Percentiles rank a stretch among this genome's conserved stretches.
Conservation (phyloP, 805 yeast species). For the Scheffersomyces coipomensis region DNA sequence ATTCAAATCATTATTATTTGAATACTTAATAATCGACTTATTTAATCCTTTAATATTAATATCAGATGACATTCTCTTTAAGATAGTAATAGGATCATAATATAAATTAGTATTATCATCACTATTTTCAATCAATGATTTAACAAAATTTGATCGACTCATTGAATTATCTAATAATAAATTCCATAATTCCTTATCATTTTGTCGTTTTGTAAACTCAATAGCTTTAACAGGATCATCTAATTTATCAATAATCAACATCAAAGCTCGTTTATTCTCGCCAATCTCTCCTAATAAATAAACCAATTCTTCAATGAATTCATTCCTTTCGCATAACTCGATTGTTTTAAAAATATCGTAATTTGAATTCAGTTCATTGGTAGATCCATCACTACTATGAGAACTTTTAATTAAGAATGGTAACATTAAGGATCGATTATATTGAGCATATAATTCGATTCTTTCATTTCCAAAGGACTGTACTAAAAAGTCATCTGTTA, state of each 20-base stretch:
- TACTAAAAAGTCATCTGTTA: conserved; percentile 54
- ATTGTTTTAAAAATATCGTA: conserved; percentile 73
- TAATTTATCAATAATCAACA: conserved; percentile 71
- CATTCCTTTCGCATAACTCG: conserved; percentile 53
- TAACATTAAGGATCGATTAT: conserved; percentile 53
- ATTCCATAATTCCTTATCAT: conserved; percentile 80
- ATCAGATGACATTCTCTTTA: conserved; percentile 60
- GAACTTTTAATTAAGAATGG: conserved; percentile 58
- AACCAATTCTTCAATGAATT: conserved; percentile 69
- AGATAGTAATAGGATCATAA: conserved; percentile 65
- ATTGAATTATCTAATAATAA: conserved; percentile 69
- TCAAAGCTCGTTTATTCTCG: conserved; percentile 70
- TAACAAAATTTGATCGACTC: conserved; percentile 72
- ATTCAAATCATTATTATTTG: conserved; percentile 58
- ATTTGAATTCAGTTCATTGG: no score
- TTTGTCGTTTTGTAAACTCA: conserved; percentile 64
- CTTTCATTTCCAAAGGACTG: conserved; percentile 64
- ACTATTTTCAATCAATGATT: conserved; percentile 66
- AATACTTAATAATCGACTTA: conserved; percentile 57
- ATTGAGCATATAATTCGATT: conserved; percentile 63
- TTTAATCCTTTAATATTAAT: conserved; percentile 66
- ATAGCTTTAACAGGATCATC: conserved; percentile 82
- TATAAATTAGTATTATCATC: conserved; percentile 48
- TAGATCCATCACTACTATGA: background rate
- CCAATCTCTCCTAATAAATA: conserved; percentile 82